These are phyloP conservation scores for Euphorbia corollata DNA, from an alignment of 441 rosid genomes.

Conservation along the genomic window DNA sequence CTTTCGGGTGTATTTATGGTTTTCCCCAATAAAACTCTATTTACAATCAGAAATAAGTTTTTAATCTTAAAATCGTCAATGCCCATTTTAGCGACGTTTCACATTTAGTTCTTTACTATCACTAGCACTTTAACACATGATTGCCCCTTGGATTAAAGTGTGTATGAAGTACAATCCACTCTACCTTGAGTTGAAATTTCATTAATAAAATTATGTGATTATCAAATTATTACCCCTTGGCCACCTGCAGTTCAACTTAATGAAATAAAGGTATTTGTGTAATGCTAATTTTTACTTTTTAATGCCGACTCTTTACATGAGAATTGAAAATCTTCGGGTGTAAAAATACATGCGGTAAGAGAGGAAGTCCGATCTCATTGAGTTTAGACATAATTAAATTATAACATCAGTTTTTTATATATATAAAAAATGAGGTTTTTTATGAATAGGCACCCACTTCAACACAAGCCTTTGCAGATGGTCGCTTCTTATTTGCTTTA, in stretches of 20 bases:
- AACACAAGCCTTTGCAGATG: neutral
- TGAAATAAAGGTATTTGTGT: neutral
- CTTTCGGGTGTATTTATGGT: neutral
- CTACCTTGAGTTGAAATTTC: neutral
- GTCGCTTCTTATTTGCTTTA: slow-evolving; percentile 7
- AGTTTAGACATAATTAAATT: neutral
- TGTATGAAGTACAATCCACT: neutral
- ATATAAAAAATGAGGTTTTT: neutral
- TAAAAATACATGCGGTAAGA: neutral
- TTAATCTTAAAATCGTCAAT: too few species aligned
- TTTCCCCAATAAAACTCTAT: neutral
- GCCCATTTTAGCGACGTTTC: neutral
- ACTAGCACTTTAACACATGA: neutral
- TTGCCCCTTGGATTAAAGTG: neutral
- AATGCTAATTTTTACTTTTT: neutral
- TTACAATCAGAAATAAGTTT: neutral
- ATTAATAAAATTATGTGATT: too few species aligned
- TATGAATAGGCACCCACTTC: neutral
- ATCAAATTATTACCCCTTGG: too few species aligned
- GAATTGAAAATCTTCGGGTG: neutral
- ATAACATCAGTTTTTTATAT: neutral
- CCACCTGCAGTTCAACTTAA: neutral
- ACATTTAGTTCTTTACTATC: neutral
- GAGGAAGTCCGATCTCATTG: neutral
- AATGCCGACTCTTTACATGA: neutral